A percentile compares a stretch with the other conserved stretches of the same genome.
These are phyloP conservation scores for Aquanectria penicillioides DNA, from an alignment of 2,329 filamentous ascomycete genomes.

Conservation along the genomic window DNA sequence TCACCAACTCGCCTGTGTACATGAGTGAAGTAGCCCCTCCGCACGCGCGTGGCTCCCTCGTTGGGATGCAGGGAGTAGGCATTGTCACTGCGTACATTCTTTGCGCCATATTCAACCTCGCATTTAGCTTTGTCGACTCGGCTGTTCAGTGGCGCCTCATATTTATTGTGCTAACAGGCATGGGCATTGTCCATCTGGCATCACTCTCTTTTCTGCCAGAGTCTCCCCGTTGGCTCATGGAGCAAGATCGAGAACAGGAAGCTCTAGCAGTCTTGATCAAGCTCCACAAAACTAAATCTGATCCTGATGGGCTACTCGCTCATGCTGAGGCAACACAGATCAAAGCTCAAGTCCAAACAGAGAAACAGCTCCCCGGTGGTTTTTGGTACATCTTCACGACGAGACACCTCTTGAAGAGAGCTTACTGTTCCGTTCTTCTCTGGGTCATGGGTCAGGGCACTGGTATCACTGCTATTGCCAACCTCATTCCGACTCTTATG, in stretches of 20 bases:
- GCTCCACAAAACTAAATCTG: constrained; percentile 22
- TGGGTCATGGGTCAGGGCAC: constrained; percentile 29
- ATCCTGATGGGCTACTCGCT: constrained; percentile 21
- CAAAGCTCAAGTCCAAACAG: constrained; percentile 24
- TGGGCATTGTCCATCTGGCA: constrained; percentile 38
- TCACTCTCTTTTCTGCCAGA: constrained; percentile 46
- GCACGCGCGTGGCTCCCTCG: constrained; percentile 46
- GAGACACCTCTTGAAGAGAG: constrained; percentile 17
- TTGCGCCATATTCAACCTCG: constrained; percentile 37
- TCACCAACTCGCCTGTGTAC: constrained; percentile 50
- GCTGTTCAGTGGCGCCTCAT: constrained; percentile 41
- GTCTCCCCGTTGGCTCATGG: constrained; percentile 51
- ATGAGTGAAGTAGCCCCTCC: constrained; percentile 49
- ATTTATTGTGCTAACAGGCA: constrained; percentile 41
- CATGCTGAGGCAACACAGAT: constrained; percentile 29
- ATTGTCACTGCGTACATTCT: constrained; percentile 47
- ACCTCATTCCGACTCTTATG: constrained; percentile 24
- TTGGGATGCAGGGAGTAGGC: constrained; percentile 47
- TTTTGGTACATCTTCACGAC: constrained; percentile 30
- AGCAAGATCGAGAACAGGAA: constrained; percentile 46
- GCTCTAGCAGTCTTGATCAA: constrained; percentile 34
- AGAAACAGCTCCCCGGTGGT: constrained; percentile 20
- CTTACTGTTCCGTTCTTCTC: constrained; percentile 25
- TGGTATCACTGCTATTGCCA: constrained; percentile 27
- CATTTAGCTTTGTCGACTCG: constrained; percentile 16